Evolutionary conservation across 2,329 filamentous ascomycete genomes (phyloP), one percentile per base, ranked within the genome.

Genomic region (Fusarium subtropicale): DNA sequence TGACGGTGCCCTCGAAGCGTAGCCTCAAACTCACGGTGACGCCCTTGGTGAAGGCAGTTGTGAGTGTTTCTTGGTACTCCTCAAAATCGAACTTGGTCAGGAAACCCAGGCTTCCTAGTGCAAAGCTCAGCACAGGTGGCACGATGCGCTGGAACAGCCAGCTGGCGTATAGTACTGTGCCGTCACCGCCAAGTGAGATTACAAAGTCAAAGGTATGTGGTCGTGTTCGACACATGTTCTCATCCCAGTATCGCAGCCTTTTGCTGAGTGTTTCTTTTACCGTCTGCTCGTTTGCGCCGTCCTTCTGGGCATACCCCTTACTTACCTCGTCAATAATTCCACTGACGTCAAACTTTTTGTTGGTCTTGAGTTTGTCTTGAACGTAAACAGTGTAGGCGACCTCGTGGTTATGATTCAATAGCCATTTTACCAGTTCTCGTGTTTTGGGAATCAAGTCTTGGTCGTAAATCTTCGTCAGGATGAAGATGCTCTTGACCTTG

Each of bases 91-190:
- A 98, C 76, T 97, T 97, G 28, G 96, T 98, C 70, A 99, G 82
- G 76, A 99, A 99, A 0, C 96, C 96, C 7, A 99, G 84, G 26
- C 94, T 97, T 11, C 96, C 96, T 12, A 98, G 83, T 1, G 94
- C 88, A 78, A 99, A 98, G 65, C 93, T 95, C 66, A 99, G 83
- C 1, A 97, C 93, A 0, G 96, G 96, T 8, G 96, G 96, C 1
- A 98, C 95, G 47, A 98, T 92, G 42, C 92, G 89, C 81, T 99
- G 96, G 78, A 99, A 99, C 2, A 99, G 85, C 94, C 95, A 98
- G 76, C 93, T 97, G 6, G 95, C 92, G 76, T 97, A 98, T 13
- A 99, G 84, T 9, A 99, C 95, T 0, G 96, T 99, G n/a, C 96
- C 96, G 77, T 99, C 96, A 15, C 96, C 96, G 50, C 94, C 94